Evolutionary conservation across 192 early-diverging fungal genomes (phyloP).

Genomic region (Entomortierella beljakovae): DNA sequence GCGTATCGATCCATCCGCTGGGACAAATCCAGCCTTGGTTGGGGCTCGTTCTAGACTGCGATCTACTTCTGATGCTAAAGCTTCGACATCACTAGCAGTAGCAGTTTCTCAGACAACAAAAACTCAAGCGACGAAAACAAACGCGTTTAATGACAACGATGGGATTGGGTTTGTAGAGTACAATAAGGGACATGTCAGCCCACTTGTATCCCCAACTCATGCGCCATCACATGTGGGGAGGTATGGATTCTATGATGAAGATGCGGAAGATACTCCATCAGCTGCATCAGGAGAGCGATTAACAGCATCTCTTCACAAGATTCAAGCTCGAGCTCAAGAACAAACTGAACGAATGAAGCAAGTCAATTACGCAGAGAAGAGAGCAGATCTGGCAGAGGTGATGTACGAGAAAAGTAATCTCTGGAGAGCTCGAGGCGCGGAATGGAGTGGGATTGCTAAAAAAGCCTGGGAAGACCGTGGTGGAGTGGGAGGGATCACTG

Average conservation of each 20-base stretch:
- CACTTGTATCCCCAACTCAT: constrained; percentile 17
- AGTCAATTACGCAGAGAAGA: constrained; percentile 45
- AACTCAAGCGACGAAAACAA: background rate
- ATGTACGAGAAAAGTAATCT: constrained; percentile 45
- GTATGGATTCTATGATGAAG: constrained; percentile 3
- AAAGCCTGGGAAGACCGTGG: constrained; percentile 54
- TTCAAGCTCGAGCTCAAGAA: constrained; percentile 39
- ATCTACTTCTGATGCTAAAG: constrained; percentile 45
- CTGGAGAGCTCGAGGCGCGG: constrained; percentile 44
- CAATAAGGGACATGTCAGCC: constrained; percentile 2
- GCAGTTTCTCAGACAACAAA: constrained; percentile 17
- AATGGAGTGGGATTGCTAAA: constrained; percentile 49
- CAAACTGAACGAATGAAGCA: constrained; percentile 51
- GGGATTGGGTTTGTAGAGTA: background rate
- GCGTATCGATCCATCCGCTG: background rate
- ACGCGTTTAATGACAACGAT: background rate
- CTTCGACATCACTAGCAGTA: constrained; percentile 18
- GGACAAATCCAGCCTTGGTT: constrained; percentile 27
- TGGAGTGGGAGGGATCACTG: constrained; percentile 50
- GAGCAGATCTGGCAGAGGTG: constrained; percentile 42
- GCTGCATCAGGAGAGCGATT: constrained; percentile 9
- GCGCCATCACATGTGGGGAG: background rate
- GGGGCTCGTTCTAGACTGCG: constrained; percentile 35
- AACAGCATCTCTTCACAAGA: constrained; percentile 43
- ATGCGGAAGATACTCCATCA: constrained; percentile 1